Percentiles rank a stretch among this genome's conserved stretches.
Evolutionary conservation across 306 rosid species (phyloP).

Genomic region (Citrullus colocynthis): DNA sequence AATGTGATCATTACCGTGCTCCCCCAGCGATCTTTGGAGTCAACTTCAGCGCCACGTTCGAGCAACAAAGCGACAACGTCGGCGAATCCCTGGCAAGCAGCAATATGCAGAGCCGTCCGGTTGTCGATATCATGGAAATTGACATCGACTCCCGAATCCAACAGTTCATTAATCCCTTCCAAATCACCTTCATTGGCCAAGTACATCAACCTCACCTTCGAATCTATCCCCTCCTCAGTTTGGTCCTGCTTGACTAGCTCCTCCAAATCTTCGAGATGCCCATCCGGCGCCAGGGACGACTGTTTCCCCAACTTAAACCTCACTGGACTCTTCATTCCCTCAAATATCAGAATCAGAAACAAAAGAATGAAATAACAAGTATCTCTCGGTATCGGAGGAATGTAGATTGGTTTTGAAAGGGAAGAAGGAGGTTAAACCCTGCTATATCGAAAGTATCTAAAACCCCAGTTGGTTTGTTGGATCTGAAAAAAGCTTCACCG

Average conservation of each 20-base stretch:
- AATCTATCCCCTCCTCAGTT: conserved; percentile 28
- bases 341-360: background rate
- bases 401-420: background rate
- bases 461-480: background rate
- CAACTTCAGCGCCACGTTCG: conserved; percentile 49
- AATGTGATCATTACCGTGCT: conserved; percentile 45
- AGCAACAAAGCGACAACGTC: conserved; percentile 64
- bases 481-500: background rate
- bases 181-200: conserved; percentile 67
- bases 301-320: conserved; percentile 66
- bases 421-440: background rate
- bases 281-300: conserved; percentile 83
- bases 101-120: conserved; percentile 83
- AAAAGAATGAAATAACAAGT: background rate
- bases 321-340: conserved; percentile 45
- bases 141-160: conserved; percentile 54
- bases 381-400: background rate
- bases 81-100: conserved; percentile 63
- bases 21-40: conserved; percentile 79
- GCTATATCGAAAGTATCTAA: background rate
- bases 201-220: conserved; percentile 65
- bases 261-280: background rate
- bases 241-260: conserved; percentile 10
- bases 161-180: conserved; percentile 58
- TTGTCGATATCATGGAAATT: conserved; percentile 67